A percentile compares a stretch with the other conserved stretches of the same genome.
Conservation (phyloP, 257 asterid species). For the Coffea canephora region DNA sequence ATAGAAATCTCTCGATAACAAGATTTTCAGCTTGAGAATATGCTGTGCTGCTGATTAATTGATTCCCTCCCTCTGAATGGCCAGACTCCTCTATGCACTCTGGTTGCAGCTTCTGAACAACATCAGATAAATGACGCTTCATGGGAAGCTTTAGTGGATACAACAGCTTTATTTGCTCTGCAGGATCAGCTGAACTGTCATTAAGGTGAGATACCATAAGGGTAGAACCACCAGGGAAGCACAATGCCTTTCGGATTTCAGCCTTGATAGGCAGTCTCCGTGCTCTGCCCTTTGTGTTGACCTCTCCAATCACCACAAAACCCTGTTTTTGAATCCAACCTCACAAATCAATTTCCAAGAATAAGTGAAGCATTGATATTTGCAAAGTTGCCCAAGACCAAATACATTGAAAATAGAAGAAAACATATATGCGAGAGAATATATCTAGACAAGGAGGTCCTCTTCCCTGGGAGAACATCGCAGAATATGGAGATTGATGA, state of each 20-base stretch:
- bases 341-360: not conserved
- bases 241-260: constrained; percentile 70
- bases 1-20: constrained; percentile 22
- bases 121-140: constrained; percentile 19
- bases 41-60: constrained; percentile 25
- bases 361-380: constrained; percentile 1
- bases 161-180: constrained; percentile 30
- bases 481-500: not conserved
- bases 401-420: not conserved
- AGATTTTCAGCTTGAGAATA: constrained; percentile 28
- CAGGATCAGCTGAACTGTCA: constrained; percentile 31
- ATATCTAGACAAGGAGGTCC: not conserved
- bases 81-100: constrained; percentile 21
- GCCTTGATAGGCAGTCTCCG: constrained; percentile 72
- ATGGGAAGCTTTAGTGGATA: constrained; percentile 34
- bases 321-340: constrained; percentile 45
- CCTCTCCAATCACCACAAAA: constrained; percentile 79
- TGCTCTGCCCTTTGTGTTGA: constrained; percentile 66
- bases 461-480: not conserved
- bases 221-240: constrained; percentile 92
- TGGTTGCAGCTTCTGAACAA: constrained; percentile 29
- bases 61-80: constrained; percentile 34
- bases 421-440: not conserved
- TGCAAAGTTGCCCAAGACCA: not conserved
- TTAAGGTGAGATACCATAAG: constrained; percentile 68